Percentiles rank a stretch among this genome's conserved stretches.
These are phyloP conservation scores for Capsicum pubescens DNA, from an alignment of 257 asterid species.

Conservation along the genomic window DNA sequence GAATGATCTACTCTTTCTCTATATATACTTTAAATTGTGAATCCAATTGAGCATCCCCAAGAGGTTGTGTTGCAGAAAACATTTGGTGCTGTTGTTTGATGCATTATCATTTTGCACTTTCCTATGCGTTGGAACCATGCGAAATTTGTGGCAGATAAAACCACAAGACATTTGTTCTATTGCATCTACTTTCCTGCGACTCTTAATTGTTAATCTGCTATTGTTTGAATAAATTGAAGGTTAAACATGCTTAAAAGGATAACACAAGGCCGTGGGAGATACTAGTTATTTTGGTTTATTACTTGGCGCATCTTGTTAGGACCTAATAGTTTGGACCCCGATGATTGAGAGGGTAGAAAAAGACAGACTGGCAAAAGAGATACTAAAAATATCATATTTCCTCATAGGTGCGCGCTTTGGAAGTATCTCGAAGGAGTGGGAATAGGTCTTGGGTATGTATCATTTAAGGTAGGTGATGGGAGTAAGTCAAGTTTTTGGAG, in stretches of 20 bases:
- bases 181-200: not conserved
- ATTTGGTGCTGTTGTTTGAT: slow-evolving; percentile 22
- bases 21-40: slow-evolving; percentile 23
- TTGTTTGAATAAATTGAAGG: too few species aligned
- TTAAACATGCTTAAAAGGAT: too few species aligned
- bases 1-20: not conserved
- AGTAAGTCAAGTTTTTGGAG: not conserved
- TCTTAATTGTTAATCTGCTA: not conserved
- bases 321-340: not conserved
- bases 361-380: not conserved
- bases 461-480: not conserved
- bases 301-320: not conserved
- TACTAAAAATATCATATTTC: too few species aligned
- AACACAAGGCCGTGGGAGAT: too few species aligned
- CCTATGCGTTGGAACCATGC: slow-evolving; percentile 20
- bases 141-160: not conserved
- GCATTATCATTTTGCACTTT: slow-evolving; percentile 15
- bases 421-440: not conserved
- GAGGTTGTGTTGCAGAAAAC: slow-evolving; percentile 1
- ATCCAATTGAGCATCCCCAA: slow-evolving; percentile 2
- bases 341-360: not conserved
- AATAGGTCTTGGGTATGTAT: not conserved
- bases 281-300: not conserved
- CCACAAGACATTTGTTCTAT: not conserved
- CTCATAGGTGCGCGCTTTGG: too few species aligned